Evolutionary conservation across 345 rosid genomes (phyloP).

Genomic region (Citrus cavaleriei): DNA sequence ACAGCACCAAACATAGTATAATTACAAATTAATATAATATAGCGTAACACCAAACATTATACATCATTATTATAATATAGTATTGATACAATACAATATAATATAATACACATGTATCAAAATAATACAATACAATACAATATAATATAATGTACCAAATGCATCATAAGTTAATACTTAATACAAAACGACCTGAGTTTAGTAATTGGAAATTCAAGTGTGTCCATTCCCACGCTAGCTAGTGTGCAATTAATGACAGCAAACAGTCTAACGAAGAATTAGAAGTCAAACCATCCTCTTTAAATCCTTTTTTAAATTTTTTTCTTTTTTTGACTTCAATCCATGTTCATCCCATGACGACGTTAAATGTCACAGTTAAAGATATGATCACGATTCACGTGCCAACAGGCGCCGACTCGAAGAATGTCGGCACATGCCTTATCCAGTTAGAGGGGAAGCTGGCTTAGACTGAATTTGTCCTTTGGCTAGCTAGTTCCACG

Average conservation of each 20-base stretch:
- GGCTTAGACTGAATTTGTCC: neutral
- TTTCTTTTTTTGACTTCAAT: too few species aligned
- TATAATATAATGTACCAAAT: too few species aligned
- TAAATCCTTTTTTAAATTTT: too few species aligned
- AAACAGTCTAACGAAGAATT: neutral
- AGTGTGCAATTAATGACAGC: too few species aligned
- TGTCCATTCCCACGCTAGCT: neutral
- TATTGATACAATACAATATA: too few species aligned
- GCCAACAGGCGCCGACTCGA: neutral
- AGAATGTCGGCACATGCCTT: neutral
- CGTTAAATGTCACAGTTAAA: neutral
- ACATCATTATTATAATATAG: too few species aligned
- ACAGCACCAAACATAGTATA: too few species aligned
- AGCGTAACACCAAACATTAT: rapidly evolving
- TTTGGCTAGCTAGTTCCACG: neutral
- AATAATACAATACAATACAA: rapidly evolving
- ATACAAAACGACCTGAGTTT: neutral
- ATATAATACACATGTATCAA: rapidly evolving
- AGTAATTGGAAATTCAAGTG: neutral
- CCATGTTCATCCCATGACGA: neutral
- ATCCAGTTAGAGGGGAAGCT: neutral
- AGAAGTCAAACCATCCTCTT: neutral
- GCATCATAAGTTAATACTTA: too few species aligned
- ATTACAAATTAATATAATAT: too few species aligned
- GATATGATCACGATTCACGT: too few species aligned